Base-by-base conservation (phyloP, 2,329 filamentous ascomycete genomes). In the Aspergillus aculeatus region DNA sequence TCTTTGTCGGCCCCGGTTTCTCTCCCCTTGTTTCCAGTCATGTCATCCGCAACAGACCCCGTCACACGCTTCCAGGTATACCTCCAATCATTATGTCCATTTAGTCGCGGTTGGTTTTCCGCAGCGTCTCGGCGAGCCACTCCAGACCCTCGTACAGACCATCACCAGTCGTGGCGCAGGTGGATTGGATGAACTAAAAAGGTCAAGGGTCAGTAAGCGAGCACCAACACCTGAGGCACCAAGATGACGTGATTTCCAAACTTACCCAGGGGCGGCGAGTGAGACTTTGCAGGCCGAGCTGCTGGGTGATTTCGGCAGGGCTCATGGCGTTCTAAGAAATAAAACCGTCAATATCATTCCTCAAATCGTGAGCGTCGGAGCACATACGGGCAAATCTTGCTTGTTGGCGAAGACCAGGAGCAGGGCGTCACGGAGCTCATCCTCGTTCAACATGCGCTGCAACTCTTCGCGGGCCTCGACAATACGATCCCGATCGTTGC, bases 401-500 rank as follows among this genome's bases (percentile, higher is more conserved):
- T 99, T 99, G 89, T 99, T 99, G 82, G 95, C 95, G 76, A 99
- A 99, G 74, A 99, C 94, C 74, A 99, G 83, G 71, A 99, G 87
- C 72, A 97, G 89, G 69, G 95, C 95, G 78, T 99, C 95, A 78
- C 94, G 91, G 80, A 99, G 92, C 84, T 99, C 95, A 70, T 96
- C 91, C 82, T 99, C 95, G 82, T 98, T 96, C 79, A 99, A 88
- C 88, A 99, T 99, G 79, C 95, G 90, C 81, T 96, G 91, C 75
- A 99, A 85, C 82, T 99, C 95, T 80, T 96, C 92, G 66, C 92
- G 88, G 73, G 95, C 95, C 85, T 99, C 95, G 71, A 95, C 90
- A 75, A 99, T 90, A 88, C 95, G 92, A 81, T 96, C 93, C 78
- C 92, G 91, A 87, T 99, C 95, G 82, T 96, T 97, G 83, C 90